phyloP scores from a whole-genome alignment of 2,329 filamentous ascomycete genomes.

The Lasiodiplodia sp. region DNA sequence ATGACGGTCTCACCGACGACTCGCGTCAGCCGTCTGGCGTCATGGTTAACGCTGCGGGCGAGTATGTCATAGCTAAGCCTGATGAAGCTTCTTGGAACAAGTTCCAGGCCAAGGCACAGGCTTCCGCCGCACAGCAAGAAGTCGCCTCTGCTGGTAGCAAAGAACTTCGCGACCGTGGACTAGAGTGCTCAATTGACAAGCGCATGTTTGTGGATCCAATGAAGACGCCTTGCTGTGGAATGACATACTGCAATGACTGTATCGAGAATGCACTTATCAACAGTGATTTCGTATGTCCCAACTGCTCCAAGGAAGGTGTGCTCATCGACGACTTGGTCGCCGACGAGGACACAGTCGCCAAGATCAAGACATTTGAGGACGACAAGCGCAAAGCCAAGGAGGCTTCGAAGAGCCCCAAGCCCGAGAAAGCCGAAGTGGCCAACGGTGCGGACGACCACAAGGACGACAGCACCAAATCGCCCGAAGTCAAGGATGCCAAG shows the following conservation, averaged over 20 bases:
- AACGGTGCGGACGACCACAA: constrained; percentile 28
- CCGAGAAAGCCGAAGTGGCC: constrained; percentile 41
- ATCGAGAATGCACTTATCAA: constrained; percentile 99
- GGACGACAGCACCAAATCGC: background rate
- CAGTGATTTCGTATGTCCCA: constrained; percentile 95
- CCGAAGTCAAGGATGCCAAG: constrained; percentile 27
- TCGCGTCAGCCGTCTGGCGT: constrained; percentile 83
- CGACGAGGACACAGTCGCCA: constrained; percentile 79
- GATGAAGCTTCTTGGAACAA: constrained; percentile 97
- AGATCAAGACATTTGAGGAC: constrained; percentile 77
- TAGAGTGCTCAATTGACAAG: constrained; percentile 96
- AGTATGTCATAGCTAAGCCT: constrained; percentile 95
- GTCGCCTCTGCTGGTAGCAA: constrained; percentile 79
- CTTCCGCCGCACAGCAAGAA: constrained; percentile 81
- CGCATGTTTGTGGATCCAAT: constrained; percentile 98
- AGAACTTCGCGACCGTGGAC: constrained; percentile 83
- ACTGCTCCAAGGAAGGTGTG: constrained; percentile 88
- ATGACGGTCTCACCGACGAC: constrained; percentile 80
- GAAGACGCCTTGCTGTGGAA: constrained; percentile 98
- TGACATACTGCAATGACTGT: constrained; percentile 99
- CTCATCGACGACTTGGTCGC: constrained; percentile 87
- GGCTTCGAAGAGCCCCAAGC: constrained; percentile 50
- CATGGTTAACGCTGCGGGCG: constrained; percentile 97
- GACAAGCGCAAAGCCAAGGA: constrained; percentile 57
- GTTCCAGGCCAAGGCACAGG: constrained; percentile 93